phyloP scores from a whole-genome alignment of 2,329 filamentous ascomycete genomes.

The Botrytis aclada region DNA sequence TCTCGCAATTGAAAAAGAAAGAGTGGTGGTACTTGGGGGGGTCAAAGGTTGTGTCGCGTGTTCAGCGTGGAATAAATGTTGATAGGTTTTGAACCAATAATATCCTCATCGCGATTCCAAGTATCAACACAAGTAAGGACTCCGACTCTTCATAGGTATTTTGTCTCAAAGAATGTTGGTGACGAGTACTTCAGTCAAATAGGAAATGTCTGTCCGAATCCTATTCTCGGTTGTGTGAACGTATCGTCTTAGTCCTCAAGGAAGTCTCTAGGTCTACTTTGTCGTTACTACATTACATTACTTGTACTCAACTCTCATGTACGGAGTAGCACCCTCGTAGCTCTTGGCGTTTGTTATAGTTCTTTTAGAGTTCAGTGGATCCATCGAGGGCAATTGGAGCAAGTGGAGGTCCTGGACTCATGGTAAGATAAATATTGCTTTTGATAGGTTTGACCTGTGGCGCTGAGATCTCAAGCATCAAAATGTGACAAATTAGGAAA shows the following conservation, averaged over 20 bases:
- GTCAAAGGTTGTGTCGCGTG: conserved; percentile 2
- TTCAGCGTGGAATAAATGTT: conserved; percentile 10
- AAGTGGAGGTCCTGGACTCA: background rate
- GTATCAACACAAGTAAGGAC: background rate
- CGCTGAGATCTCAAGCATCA: background rate
- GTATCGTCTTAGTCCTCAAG: background rate
- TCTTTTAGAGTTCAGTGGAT: background rate
- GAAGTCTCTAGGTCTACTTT: background rate
- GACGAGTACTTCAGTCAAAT: background rate
- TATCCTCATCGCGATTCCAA: conserved; percentile 13
- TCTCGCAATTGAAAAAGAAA: background rate
- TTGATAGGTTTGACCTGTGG: background rate
- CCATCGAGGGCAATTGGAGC: background rate
- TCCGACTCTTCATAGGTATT: too few relatives aligned
- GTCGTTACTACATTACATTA: background rate
- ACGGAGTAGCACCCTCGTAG: background rate
- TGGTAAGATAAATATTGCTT: background rate
- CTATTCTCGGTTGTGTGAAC: background rate
- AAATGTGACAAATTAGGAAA: background rate
- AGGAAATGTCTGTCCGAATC: background rate
- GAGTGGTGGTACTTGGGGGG: conserved; percentile 1
- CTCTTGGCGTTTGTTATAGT: background rate
- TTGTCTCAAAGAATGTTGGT: background rate
- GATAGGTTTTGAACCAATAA: background rate
- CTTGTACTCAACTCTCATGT: background rate